Base-by-base conservation (phyloP, 768 basidiomycete genomes). In the Podaxis sp. region DNA sequence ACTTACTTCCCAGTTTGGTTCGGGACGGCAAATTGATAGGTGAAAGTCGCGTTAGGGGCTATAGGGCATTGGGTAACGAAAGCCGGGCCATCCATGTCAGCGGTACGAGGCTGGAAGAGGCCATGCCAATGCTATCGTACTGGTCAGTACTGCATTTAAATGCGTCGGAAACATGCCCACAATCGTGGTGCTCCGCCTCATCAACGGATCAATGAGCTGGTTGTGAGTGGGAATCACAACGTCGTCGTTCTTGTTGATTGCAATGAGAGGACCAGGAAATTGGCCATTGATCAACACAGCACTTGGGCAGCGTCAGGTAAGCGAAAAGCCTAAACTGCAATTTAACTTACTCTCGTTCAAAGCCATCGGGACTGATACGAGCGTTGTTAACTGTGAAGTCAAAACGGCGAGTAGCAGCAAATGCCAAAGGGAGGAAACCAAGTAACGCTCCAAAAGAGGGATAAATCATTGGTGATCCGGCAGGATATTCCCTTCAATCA, bases 1-100 rank as follows among this genome's bases (percentile, higher is more conserved):
- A 52, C 68, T 19, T 36, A 65, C 66, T 61, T 61, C 65, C 68
- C 55, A 4, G 22, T 49, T 39, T 63, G 61, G 19, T 33, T 19
- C n/a, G 22, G 33, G 15, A 46, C 33, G 26, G 22, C 24, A 33
- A 56, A 63, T 9, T 63, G 46, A 33, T 68, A 68, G n/a, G 59
- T 65, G 59, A 66, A 68, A 11, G 68, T 66, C 12, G 66, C 54
- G 17, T 60, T 64, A 1, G 66, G 67, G 13, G 67, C 60, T 24
- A 64, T 66, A 2, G 67, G 67, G 55, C 63, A 63, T 38, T 62
- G 64, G 17, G 63, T 65, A 6, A 64, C 63, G 39, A 46, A 55
- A 13, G 65, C 62, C 70, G 74, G 72, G 7, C 83, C 84, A 54
- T 85, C 84, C 53, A 79, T 81, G 33, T 77, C 73, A 4, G 78